Conservation (phyloP, 2,329 filamentous ascomycete genomes). For the Aspergillus cejpii region DNA sequence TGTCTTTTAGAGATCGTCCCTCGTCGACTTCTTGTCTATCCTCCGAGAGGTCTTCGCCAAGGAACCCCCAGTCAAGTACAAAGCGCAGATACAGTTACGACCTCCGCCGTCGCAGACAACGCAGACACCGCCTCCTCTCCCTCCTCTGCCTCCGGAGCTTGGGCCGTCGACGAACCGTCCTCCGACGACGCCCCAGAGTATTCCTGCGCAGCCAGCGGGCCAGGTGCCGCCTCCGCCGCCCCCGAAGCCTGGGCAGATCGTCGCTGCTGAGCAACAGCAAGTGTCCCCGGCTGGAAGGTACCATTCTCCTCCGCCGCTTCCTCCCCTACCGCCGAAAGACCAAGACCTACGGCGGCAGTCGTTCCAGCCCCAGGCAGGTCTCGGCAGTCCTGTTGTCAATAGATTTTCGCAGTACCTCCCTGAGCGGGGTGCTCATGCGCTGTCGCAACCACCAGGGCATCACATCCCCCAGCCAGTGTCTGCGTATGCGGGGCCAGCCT, state of each 20-base stretch:
- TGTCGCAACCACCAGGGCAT: neutral
- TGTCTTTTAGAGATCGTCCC: constrained; percentile 61
- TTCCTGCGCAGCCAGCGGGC: constrained; percentile 10
- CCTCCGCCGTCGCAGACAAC: constrained; percentile 28
- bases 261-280: constrained; percentile 13
- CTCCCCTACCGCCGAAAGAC: constrained; percentile 36
- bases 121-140: constrained; percentile 59
- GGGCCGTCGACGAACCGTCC: constrained; percentile 35
- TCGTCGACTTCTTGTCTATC: constrained; percentile 75
- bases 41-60: constrained; percentile 84
- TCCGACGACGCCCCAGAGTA: constrained; percentile 17
- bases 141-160: constrained; percentile 63
- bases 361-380: constrained; percentile 9
- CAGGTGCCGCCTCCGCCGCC: constrained; percentile 32
- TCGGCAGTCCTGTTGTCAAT: constrained; percentile 4
- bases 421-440: constrained; percentile 20
- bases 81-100: constrained; percentile 35
- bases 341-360: constrained; percentile 16
- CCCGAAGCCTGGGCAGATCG: constrained; percentile 31
- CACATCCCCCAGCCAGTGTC: constrained; percentile 3
- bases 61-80: constrained; percentile 83
- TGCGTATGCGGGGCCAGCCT: constrained; percentile 13
- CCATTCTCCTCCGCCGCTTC: constrained; percentile 28
- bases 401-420: constrained; percentile 24
- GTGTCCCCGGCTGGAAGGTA: constrained; percentile 22